A percentile compares a stretch with the other conserved stretches of the same genome.
phyloP scores from a whole-genome alignment of 495 filamentous ascomycete species.

The Paragyromitra xinjiangensis region DNA sequence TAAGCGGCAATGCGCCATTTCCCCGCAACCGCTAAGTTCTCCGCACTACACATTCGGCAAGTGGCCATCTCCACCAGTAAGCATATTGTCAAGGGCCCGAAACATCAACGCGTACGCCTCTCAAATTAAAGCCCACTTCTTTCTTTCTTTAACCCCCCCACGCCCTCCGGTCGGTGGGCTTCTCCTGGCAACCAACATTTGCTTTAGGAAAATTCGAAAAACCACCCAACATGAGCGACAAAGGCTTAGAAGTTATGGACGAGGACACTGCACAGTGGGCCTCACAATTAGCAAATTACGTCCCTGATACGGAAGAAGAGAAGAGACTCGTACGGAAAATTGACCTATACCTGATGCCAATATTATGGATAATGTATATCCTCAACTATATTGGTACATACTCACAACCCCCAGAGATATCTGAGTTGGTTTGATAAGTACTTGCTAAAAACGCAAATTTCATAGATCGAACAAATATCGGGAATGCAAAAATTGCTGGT shows the following conservation, averaged over 20 bases:
- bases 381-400: slow-evolving; percentile 68
- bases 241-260: slow-evolving; percentile 11
- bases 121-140: not conserved
- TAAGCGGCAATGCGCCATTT: slow-evolving; percentile 5
- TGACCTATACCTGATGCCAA: slow-evolving; percentile 49
- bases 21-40: slow-evolving; percentile 34
- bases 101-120: slow-evolving; percentile 2
- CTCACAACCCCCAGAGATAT: not conserved
- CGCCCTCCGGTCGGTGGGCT: not conserved
- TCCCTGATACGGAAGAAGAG: slow-evolving; percentile 37
- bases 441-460: not conserved
- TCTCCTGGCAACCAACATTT: not conserved
- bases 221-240: slow-evolving; percentile 11
- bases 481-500: slow-evolving; percentile 61
- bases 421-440: not conserved
- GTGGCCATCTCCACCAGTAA: not conserved
- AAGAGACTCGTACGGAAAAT: slow-evolving; percentile 46
- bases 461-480: slow-evolving; percentile 61
- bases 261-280: slow-evolving; percentile 24
- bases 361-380: slow-evolving; percentile 67
- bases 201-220: not conserved
- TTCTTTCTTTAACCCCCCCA: not conserved
- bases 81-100: not conserved
- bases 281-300: slow-evolving; percentile 20
- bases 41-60: slow-evolving; percentile 13